Conservation (phyloP, 108 stramenopile genomes). For the Parietichytrium sp. region DNA sequence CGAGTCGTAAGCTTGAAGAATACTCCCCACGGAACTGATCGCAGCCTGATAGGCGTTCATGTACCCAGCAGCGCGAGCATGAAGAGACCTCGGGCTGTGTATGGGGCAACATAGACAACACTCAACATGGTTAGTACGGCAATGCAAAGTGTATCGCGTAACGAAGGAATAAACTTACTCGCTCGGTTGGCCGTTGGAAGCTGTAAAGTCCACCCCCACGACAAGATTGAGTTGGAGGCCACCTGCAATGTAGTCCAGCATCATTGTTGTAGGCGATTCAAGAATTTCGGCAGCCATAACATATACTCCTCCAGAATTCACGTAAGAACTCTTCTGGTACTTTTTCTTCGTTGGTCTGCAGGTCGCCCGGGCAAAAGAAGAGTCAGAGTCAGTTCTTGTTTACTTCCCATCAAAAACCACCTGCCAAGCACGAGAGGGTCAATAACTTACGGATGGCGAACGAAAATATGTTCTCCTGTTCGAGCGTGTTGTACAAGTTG, state of each 20-base stretch:
- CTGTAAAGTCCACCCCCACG: slow-evolving; percentile 61
- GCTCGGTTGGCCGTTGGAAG: slow-evolving; percentile 53
- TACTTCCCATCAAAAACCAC: no score
- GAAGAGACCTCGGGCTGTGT: background rate
- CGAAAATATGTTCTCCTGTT: background rate
- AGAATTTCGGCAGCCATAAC: background rate
- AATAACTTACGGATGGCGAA: background rate
- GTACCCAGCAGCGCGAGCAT: background rate
- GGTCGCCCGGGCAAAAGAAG: no score
- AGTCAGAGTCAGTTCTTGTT: no score
- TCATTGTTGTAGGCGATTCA: background rate
- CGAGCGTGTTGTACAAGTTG: background rate
- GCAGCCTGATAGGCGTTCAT: slow-evolving; percentile 47
- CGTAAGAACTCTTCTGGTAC: background rate
- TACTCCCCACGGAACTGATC: slow-evolving; percentile 47
- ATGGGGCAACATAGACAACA: background rate
- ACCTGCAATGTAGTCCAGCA: slow-evolving; percentile 56
- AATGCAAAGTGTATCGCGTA: background rate
- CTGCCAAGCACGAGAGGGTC: no score
- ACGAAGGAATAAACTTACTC: background rate
- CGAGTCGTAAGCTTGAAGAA: slow-evolving; percentile 56
- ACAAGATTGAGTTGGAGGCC: slow-evolving; percentile 47
- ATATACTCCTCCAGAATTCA: background rate
- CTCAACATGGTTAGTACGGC: no score
- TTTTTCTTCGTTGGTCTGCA: background rate